These are phyloP conservation scores for Calonectria hongkongensis DNA, from an alignment of 2,329 filamentous ascomycete genomes.

Conservation along the genomic window DNA sequence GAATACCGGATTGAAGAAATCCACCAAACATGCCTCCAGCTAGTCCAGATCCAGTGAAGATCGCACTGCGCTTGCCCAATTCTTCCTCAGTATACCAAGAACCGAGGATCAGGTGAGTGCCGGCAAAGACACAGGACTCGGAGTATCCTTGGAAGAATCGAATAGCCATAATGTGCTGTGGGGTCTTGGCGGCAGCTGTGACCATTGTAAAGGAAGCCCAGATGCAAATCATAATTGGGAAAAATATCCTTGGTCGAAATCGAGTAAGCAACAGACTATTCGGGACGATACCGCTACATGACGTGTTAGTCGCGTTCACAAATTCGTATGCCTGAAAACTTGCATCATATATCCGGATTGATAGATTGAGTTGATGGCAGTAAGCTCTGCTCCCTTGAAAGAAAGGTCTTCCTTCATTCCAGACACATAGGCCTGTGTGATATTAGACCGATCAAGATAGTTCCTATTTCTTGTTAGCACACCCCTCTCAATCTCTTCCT, in stretches of 20 bases:
- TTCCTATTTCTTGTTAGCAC: conserved; percentile 61
- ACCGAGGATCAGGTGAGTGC: conserved; percentile 57
- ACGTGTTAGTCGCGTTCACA: conserved; percentile 68
- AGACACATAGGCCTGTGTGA: conserved; percentile 61
- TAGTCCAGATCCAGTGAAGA: conserved; percentile 74
- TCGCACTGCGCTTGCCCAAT: conserved; percentile 73
- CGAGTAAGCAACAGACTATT: conserved; percentile 75
- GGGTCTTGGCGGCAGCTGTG: conserved; percentile 55
- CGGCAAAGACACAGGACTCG: conserved; percentile 48
- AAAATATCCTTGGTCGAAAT: conserved; percentile 74
- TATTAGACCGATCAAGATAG: conserved; percentile 56
- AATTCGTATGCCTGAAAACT: conserved; percentile 57
- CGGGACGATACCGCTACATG: conserved; percentile 69
- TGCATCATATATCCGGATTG: conserved; percentile 38
- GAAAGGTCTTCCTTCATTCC: conserved; percentile 69
- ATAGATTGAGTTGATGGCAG: conserved; percentile 36
- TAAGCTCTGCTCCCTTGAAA: conserved; percentile 71
- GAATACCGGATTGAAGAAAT: conserved; percentile 68
- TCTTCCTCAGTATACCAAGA: conserved; percentile 73
- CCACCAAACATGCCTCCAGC: conserved; percentile 74
- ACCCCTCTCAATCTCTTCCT: conserved; percentile 40
- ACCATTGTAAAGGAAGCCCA: conserved; percentile 77
- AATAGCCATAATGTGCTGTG: conserved; percentile 49
- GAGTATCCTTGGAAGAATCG: conserved; percentile 49
- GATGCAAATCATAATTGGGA: conserved; percentile 73